phyloP scores from a whole-genome alignment of 805 yeast genomes.

The Pichia deserticola region DNA sequence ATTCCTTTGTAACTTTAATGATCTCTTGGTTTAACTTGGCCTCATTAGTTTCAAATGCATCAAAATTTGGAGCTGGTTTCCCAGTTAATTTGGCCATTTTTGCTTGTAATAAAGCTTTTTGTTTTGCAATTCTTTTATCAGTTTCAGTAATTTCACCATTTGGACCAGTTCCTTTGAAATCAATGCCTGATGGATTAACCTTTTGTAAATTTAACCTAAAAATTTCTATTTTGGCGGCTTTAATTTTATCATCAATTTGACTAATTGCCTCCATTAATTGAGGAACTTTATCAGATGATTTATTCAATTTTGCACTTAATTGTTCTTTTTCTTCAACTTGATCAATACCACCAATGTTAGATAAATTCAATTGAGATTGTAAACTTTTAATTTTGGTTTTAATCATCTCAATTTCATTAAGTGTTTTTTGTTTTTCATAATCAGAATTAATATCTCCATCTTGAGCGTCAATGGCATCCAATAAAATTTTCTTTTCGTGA shows the following conservation, averaged over 20 bases:
- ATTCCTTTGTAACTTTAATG: slow-evolving; percentile 43
- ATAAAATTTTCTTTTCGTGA: slow-evolving; percentile 61
- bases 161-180: slow-evolving; percentile 73
- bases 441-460: slow-evolving; percentile 38
- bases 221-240: slow-evolving; percentile 56
- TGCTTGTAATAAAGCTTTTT: slow-evolving; percentile 70
- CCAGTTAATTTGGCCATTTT: slow-evolving; percentile 94
- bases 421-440: slow-evolving; percentile 30
- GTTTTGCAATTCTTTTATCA: slow-evolving; percentile 73
- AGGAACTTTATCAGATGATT: slow-evolving; percentile 68
- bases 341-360: slow-evolving; percentile 21
- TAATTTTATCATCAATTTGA: slow-evolving; percentile 59
- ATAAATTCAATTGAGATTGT: slow-evolving; percentile 32
- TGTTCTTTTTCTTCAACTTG: slow-evolving; percentile 39
- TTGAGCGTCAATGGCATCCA: slow-evolving; percentile 65
- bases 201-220: slow-evolving; percentile 48
- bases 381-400: slow-evolving; percentile 50
- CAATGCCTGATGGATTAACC: slow-evolving; percentile 62
- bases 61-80: slow-evolving; percentile 41
- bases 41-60: slow-evolving; percentile 48
- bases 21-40: slow-evolving; percentile 44
- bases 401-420: slow-evolving; percentile 54
- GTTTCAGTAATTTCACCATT: slow-evolving; percentile 79
- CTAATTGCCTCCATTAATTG: slow-evolving; percentile 56
- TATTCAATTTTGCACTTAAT: slow-evolving; percentile 50